phyloP scores from a whole-genome alignment of 768 basidiomycete genomes.

The Suillus subalutaceus region DNA sequence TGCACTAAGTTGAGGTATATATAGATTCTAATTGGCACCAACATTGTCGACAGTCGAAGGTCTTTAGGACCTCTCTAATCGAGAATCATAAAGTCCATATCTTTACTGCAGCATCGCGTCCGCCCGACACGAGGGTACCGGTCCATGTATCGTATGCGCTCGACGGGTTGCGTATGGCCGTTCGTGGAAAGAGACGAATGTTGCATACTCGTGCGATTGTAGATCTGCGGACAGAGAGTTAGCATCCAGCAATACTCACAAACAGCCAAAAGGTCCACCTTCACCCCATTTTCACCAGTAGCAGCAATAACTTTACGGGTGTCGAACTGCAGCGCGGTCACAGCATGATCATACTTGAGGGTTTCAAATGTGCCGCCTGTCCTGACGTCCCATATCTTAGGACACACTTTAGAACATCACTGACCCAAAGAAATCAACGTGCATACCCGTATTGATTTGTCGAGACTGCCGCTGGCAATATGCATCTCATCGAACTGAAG shows the following conservation, averaged over 20 bases:
- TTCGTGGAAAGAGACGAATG: constrained; percentile 84
- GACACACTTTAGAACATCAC: constrained; percentile 10
- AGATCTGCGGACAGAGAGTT: constrained; percentile 57
- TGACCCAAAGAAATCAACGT: not conserved
- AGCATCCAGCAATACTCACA: not conserved
- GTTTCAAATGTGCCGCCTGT: constrained; percentile 88
- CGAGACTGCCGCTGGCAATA: constrained; percentile 89
- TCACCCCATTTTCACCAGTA: constrained; percentile 90
- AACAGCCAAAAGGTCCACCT: constrained; percentile 49
- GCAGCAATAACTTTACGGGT: constrained; percentile 91
- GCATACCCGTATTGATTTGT: constrained; percentile 87
- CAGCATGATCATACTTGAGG: constrained; percentile 86
- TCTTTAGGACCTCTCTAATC: not conserved
- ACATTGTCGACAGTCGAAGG: not conserved
- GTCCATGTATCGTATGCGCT: constrained; percentile 93
- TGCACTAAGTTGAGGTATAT: constrained; percentile 8
- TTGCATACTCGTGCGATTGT: constrained; percentile 93
- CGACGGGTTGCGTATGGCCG: constrained; percentile 90
- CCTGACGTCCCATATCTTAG: constrained; percentile 94
- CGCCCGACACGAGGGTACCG: constrained; percentile 90
- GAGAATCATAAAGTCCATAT: constrained; percentile 83
- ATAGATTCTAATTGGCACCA: constrained; percentile 10
- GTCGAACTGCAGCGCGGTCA: constrained; percentile 94
- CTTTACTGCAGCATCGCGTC: constrained; percentile 83
- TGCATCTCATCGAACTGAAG: constrained; percentile 96